Conservation (phyloP, 2,329 filamentous ascomycete genomes). For the Eutypa lata region DNA sequence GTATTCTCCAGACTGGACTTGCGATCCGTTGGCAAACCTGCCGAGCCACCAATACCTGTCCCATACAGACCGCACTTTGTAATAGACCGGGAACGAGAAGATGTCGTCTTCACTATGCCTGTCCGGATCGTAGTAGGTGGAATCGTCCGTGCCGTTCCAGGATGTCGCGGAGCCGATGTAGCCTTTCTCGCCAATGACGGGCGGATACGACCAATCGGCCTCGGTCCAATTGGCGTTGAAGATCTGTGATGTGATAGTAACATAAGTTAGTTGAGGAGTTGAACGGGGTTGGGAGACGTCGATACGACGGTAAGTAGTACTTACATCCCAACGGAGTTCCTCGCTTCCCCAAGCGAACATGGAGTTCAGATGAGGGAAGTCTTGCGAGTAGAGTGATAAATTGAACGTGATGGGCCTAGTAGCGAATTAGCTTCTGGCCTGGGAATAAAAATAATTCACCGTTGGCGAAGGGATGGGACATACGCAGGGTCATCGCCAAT, state of each 20-base stretch:
- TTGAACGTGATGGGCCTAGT: constrained; percentile 24
- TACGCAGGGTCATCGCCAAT: background rate
- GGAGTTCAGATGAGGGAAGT: constrained; percentile 22
- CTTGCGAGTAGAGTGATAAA: constrained; percentile 18
- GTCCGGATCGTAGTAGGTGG: constrained; percentile 32
- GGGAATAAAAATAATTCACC: background rate
- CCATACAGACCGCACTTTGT: constrained; percentile 29
- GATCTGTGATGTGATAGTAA: constrained; percentile 20
- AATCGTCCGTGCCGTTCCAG: constrained; percentile 31
- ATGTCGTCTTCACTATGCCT: constrained; percentile 36
- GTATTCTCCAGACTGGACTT: constrained; percentile 38
- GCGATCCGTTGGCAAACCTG: constrained; percentile 38
- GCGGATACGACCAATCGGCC: constrained; percentile 40
- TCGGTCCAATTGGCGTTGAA: constrained; percentile 37
- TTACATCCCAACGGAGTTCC: constrained; percentile 26
- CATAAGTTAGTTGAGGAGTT: no score
- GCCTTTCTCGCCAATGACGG: constrained; percentile 31
- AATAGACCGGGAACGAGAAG: constrained; percentile 33
- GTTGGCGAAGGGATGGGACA: background rate
- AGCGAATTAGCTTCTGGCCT: background rate
- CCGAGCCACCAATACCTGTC: constrained; percentile 40
- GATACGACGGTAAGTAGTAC: background rate
- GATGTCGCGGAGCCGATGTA: constrained; percentile 42
- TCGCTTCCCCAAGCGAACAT: constrained; percentile 20
- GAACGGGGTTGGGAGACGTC: no score